Base-by-base conservation (phyloP, 306 rosid species). In the Mucuna pruriens region DNA sequence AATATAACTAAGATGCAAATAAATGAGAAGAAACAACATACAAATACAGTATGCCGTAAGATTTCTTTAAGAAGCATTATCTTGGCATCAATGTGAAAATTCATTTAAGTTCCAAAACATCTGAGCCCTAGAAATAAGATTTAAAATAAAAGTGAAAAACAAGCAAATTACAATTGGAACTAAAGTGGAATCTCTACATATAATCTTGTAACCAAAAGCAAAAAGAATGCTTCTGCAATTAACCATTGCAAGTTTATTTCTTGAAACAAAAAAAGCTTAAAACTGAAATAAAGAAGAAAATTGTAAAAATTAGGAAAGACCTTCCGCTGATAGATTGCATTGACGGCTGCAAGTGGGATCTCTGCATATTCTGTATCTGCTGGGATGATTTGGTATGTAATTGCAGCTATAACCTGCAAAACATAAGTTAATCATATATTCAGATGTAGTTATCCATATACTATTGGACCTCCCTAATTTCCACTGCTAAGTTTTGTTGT, bases 351-450 rank as follows among this genome's bases (percentile, higher is more conserved):
- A 84, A 92, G 94, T 63, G 98, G 97, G 80, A 92, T 90, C 90
- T 94, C 98, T 63, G 97, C 98, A 86, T 87, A 85, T 72, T 90
- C 91, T 40, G 95, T 94, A 81, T 94, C 97, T 71, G 97, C 90
- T 33, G 98, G 97, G 77, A 94, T 83, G 82, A 94, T 90, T 89
- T 94, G 97, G 79, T 84, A 92, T 26, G 97, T 90, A 71, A 94
- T 90, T 75, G 98, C 92, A 84, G 92, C 98, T 46, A 92, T 76
- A 84, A 91, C 90, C 98, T 94, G 88, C 48, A 81, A 23, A 68
- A 73, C 60, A 64, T 74, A 64, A 40, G 70, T 40, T 23, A 36
- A 64, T 64, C 12, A 15, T 16, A 26, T 2, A 31, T 62, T 33
- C 6, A 33, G 69, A 31, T 62, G 69, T 33, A 62, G 33, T 62